Evolutionary conservation across 2,329 filamentous ascomycete genomes (phyloP).

Genomic region (Elsinoe perseae): DNA sequence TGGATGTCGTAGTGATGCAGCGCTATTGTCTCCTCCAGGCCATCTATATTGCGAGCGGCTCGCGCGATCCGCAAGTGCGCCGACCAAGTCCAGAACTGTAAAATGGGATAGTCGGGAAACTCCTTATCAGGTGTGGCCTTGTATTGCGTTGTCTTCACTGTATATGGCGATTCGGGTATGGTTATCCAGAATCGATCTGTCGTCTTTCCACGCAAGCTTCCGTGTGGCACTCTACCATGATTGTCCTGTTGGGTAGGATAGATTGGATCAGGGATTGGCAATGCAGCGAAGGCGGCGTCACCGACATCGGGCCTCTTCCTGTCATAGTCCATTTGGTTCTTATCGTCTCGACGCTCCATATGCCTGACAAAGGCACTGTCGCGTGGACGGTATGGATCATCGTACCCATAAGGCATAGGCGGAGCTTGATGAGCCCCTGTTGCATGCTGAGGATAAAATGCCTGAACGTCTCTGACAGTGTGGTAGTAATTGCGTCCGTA

Average conservation of each 20-base stretch:
- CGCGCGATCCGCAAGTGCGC: slow-evolving; percentile 21
- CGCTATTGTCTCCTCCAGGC: not conserved
- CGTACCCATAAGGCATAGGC: not conserved
- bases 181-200: slow-evolving; percentile 18
- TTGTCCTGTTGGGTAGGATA: not conserved
- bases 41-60: not conserved
- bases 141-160: slow-evolving; percentile 12
- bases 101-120: slow-evolving; percentile 22
- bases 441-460: not conserved
- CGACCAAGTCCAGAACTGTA: slow-evolving; percentile 31
- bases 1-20: slow-evolving; percentile 25
- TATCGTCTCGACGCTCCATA: too few species aligned
- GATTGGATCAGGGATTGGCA: not conserved
- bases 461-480: not conserved
- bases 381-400: too few species aligned
- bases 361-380: too few species aligned
- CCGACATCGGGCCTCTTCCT: not conserved
- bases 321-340: too few species aligned
- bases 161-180: slow-evolving; percentile 19
- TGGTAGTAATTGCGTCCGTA: slow-evolving; percentile 3
- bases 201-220: not conserved
- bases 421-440: not conserved
- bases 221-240: not conserved
- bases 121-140: not conserved
- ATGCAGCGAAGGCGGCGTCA: not conserved